A percentile compares a stretch with the other conserved stretches of the same genome.
These are phyloP conservation scores for Penicillium frequentans DNA, from an alignment of 2,329 filamentous ascomycete genomes.

Conservation along the genomic window DNA sequence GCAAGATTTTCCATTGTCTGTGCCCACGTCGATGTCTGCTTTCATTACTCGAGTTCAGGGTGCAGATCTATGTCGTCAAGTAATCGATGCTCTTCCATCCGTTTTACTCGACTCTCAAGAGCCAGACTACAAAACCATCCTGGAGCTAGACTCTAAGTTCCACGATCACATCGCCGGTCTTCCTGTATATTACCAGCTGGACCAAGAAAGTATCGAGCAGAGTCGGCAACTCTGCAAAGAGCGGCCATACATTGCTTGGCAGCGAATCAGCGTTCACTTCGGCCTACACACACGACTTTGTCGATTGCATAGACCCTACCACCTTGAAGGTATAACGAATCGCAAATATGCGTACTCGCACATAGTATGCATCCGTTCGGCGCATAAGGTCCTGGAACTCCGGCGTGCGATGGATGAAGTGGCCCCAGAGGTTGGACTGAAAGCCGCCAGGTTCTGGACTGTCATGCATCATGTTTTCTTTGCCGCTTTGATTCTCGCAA, in stretches of 20 bases:
- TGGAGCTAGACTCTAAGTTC: slow-evolving; percentile 15
- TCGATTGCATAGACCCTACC: slow-evolving; percentile 23
- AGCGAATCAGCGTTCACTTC: slow-evolving; percentile 20
- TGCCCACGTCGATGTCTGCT: slow-evolving; percentile 16
- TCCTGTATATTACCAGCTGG: slow-evolving; percentile 14
- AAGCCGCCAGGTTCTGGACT: slow-evolving; percentile 19
- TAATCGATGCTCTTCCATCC: slow-evolving; percentile 20
- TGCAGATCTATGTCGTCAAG: slow-evolving; percentile 17
- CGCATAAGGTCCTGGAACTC: slow-evolving; percentile 17
- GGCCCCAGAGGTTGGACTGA: slow-evolving; percentile 11
- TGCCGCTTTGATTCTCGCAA: slow-evolving; percentile 24
- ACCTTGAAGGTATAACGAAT: slow-evolving; percentile 17
- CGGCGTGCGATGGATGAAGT: slow-evolving; percentile 19
- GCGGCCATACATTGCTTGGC: slow-evolving; percentile 21
- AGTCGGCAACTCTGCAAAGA: slow-evolving; percentile 18
- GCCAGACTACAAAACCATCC: slow-evolving; percentile 15
- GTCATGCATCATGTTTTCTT: slow-evolving; percentile 24
- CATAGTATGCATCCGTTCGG: slow-evolving; percentile 17
- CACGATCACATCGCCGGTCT: slow-evolving; percentile 11
- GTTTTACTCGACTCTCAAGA: slow-evolving; percentile 16
- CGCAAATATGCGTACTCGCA: slow-evolving; percentile 21
- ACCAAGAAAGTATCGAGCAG: slow-evolving; percentile 17
- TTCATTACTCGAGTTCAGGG: slow-evolving; percentile 12
- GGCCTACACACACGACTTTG: slow-evolving; percentile 21
- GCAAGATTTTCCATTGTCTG: slow-evolving; percentile 8